Conservation (phyloP, 306 rosid genomes). For the Mucuna pruriens region DNA sequence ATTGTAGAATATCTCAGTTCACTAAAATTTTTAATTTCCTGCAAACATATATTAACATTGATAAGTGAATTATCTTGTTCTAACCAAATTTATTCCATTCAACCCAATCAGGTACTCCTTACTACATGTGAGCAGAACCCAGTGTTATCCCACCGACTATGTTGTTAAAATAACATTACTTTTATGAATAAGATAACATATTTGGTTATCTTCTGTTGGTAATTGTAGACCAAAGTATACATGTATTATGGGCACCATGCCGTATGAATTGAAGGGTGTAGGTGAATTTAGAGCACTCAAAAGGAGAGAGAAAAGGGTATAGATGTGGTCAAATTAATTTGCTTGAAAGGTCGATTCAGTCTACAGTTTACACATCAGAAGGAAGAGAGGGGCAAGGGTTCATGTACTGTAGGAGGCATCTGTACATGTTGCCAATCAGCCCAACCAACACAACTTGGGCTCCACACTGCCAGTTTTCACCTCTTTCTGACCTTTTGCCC, state of each 20-base stretch:
- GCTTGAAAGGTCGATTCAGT: constrained; percentile 64
- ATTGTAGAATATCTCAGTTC: no score
- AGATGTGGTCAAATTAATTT: constrained; percentile 44
- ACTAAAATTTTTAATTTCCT: no score
- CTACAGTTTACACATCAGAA: constrained; percentile 55
- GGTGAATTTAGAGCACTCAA: constrained; percentile 1
- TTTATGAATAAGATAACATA: no score
- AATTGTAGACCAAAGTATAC: neutral
- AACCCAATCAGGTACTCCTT: no score
- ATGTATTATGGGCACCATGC: neutral
- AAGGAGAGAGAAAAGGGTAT: neutral
- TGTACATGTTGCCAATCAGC: constrained; percentile 50
- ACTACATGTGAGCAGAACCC: no score
- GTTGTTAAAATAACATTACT: no score
- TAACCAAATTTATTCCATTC: no score
- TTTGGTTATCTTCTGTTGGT: no score
- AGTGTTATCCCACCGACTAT: no score
- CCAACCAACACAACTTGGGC: constrained; percentile 48
- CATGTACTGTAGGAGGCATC: constrained; percentile 48
- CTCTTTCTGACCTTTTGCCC: constrained; percentile 43
- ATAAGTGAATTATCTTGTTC: no score
- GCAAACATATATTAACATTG: no score
- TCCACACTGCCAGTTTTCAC: constrained; percentile 50
- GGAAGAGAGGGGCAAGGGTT: constrained; percentile 7
- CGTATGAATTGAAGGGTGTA: constrained; percentile 33